Evolutionary conservation across 1,139 yeast genomes (phyloP).

Genomic region (Saccharomyces hybrid): DNA sequence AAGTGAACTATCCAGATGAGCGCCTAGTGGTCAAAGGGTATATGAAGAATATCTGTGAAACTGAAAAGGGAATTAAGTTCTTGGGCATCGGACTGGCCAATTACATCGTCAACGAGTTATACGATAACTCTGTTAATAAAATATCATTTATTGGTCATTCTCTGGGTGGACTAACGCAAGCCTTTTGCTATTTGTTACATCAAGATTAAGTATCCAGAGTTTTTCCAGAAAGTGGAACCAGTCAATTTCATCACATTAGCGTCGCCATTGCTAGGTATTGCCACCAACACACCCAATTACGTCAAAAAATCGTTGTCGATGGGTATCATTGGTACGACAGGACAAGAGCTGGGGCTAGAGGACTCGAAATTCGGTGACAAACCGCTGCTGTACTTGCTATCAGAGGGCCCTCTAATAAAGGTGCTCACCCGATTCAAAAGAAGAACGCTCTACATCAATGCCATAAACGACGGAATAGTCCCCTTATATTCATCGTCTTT

Average conservation of each 20-base stretch:
- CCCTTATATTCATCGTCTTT: slow-evolving; percentile 84
- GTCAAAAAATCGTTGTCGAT: slow-evolving; percentile 77
- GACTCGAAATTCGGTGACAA: slow-evolving; percentile 46
- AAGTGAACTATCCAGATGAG: slow-evolving; percentile 38
- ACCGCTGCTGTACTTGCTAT: slow-evolving; percentile 67
- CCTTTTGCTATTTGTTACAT: slow-evolving; percentile 87
- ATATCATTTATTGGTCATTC: slow-evolving; percentile 91
- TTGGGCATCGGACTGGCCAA: slow-evolving; percentile 80
- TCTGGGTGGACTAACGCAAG: slow-evolving; percentile 82
- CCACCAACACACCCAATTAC: slow-evolving; percentile 78
- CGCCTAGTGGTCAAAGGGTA: slow-evolving; percentile 74
- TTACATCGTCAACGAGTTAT: slow-evolving; percentile 55
- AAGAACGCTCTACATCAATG: slow-evolving; percentile 41
- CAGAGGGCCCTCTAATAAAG: slow-evolving; percentile 73
- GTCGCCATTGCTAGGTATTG: slow-evolving; percentile 80
- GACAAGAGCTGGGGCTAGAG: slow-evolving; percentile 55
- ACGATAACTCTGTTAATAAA: slow-evolving; percentile 41
- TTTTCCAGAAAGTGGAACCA: slow-evolving; percentile 59
- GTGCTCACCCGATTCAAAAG: slow-evolving; percentile 55
- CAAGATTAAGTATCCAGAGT: slow-evolving; percentile 61
- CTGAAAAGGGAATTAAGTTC: slow-evolving; percentile 85
- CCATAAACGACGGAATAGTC: slow-evolving; percentile 74
- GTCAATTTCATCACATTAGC: slow-evolving; percentile 81
- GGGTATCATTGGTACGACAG: slow-evolving; percentile 89
- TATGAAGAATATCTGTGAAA: slow-evolving; percentile 76